phyloP scores from a whole-genome alignment of 2,329 filamentous ascomycete genomes.

The Fusarium pseudograminearum region DNA sequence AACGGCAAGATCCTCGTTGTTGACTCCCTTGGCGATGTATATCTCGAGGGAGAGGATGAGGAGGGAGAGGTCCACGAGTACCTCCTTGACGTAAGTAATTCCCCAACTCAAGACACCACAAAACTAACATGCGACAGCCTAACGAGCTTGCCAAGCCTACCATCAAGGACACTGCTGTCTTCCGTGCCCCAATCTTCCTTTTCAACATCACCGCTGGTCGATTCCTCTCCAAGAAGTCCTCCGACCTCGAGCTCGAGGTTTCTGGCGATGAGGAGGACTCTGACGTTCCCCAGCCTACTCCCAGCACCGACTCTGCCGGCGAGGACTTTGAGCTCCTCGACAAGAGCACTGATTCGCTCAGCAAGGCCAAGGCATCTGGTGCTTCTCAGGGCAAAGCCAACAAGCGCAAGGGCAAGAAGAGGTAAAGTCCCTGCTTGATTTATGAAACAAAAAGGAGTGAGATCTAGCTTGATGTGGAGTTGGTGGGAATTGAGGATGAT shows the following conservation, averaged over 20 bases:
- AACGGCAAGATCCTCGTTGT: constrained; percentile 97
- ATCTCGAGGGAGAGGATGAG: constrained; percentile 90
- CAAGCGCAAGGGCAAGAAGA: constrained; percentile 68
- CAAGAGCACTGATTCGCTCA: constrained; percentile 68
- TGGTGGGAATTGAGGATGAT: constrained; percentile 15
- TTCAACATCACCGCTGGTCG: constrained; percentile 70
- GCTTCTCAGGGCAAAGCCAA: constrained; percentile 61
- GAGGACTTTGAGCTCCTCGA: constrained; percentile 74
- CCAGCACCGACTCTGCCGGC: constrained; percentile 68
- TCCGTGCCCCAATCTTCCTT: constrained; percentile 80
- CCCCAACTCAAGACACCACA: neutral
- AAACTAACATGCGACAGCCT: constrained; percentile 63
- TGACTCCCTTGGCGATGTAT: constrained; percentile 91
- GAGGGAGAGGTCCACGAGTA: constrained; percentile 87
- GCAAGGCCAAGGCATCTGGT: constrained; percentile 64
- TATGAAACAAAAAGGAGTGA: constrained; percentile 4
- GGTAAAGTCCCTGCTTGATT: constrained; percentile 51
- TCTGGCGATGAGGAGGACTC: constrained; percentile 60
- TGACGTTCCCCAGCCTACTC: constrained; percentile 63
- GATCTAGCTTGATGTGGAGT: constrained; percentile 5
- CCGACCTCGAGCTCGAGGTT: constrained; percentile 54
- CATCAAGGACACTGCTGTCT: constrained; percentile 83
- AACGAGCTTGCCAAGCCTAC: constrained; percentile 83
- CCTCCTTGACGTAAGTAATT: constrained; percentile 81
- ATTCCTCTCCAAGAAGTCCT: constrained; percentile 57